Percentiles rank a stretch among this genome's conserved stretches.
These are phyloP conservation scores for Aciculoconidium aculeatum DNA, from an alignment of 805 yeast genomes.

Conservation along the genomic window DNA sequence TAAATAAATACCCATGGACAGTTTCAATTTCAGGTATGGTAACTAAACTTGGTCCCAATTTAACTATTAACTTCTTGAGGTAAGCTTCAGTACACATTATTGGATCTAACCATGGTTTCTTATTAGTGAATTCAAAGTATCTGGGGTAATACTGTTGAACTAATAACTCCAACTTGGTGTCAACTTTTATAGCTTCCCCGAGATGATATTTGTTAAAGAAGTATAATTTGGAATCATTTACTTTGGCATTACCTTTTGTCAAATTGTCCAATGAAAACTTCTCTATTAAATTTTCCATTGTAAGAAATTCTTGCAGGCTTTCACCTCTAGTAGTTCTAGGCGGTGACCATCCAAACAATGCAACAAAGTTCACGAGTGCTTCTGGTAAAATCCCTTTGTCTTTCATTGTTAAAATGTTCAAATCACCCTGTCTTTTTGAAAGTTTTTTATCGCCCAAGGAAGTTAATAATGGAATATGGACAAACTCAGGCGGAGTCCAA, in stretches of 20 bases:
- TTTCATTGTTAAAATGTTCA: conserved; percentile 56
- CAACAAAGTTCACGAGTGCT: conserved; percentile 81
- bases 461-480: conserved; percentile 89
- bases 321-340: conserved; percentile 46
- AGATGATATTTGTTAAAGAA: conserved; percentile 75
- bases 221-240: conserved; percentile 67
- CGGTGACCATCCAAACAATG: conserved; percentile 94
- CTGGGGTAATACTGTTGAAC: conserved; percentile 24
- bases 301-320: conserved; percentile 46
- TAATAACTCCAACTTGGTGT: conserved; percentile 28
- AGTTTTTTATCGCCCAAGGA: conserved; percentile 68
- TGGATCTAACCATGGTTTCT: too few relatives aligned
- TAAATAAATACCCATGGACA: conserved; percentile 46
- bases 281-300: conserved; percentile 45
- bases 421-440: conserved; percentile 81
- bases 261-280: conserved; percentile 63
- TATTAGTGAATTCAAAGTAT: conserved; percentile 11
- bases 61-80: conserved; percentile 34
- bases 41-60: conserved; percentile 45
- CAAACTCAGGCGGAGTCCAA: conserved; percentile 74
- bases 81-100: conserved; percentile 18
- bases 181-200: conserved; percentile 33
- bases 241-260: conserved; percentile 93
- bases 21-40: conserved; percentile 47
- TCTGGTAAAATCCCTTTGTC: conserved; percentile 73